Base-by-base conservation (phyloP, 441 rosid species). In the Theobroma grandiflorum region DNA sequence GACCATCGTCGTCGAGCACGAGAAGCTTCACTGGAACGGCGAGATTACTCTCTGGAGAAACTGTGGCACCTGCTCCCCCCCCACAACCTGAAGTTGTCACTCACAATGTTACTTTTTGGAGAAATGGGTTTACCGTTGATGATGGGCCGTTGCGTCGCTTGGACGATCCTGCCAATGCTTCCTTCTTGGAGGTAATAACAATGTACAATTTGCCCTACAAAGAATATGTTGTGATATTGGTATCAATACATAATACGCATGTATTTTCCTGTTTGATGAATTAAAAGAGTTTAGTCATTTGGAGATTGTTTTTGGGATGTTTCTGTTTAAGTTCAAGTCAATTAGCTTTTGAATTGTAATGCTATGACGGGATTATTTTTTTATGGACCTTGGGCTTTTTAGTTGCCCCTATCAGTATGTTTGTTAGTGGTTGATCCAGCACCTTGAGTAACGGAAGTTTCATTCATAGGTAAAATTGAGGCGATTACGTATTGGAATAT, bases 121-220 rank as follows among this genome's bases (percentile, higher is more conserved):
- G 79, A 79, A 90, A 91, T 40, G 95, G 95, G 53, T 92, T 91
- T 82, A 91, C 93, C 0, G 79, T 91, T 8, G 88, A 91, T 85
- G 89, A 91, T 87, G 95, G 95, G 71, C 91, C 90, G 1, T 70
- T 91, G 14, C 83, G 87, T 73, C 86, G 83, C 20, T 80, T 91
- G 82, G 87, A 85, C 78, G 95, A 91, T 74, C 93, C 92, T 2
- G 84, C 82, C 47, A 90, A 89, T 84, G 91, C 89, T 76, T 8
- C 84, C 45, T 91, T 91, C 79, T 79, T 91, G 90, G 87, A 90
- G 92, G 95, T 91, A 86, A 14, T 72, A 8, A 59, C 59, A 22
- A 59, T 74, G 59, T 71, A 38, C 37, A 18, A 33, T 75, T 47
- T 62, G 42, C 59, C 74, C 47, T 10, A 18, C 45, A 20, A 59